Evolutionary conservation across 805 yeast genomes (phyloP).

Genomic region (Candida ficus): DNA sequence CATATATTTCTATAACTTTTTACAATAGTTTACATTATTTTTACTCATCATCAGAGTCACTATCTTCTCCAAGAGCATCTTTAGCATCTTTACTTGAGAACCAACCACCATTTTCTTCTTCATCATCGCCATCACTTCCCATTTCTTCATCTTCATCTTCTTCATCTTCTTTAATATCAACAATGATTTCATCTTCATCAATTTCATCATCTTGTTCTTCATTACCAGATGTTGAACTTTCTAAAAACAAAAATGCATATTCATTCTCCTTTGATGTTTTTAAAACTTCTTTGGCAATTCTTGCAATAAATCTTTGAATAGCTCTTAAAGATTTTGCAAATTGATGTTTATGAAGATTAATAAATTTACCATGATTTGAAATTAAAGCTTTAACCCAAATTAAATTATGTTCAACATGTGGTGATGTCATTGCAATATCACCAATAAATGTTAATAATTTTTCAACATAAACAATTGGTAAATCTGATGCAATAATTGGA

Average conservation of each 20-base stretch:
- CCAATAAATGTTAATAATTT: slow-evolving; percentile 68
- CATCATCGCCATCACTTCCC: slow-evolving; percentile 15
- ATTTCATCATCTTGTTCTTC: slow-evolving; percentile 11
- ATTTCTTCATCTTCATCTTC: slow-evolving; percentile 12
- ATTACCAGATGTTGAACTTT: slow-evolving; percentile 9
- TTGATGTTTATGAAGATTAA: slow-evolving; percentile 54
- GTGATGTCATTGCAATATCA: slow-evolving; percentile 58
- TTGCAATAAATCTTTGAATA: slow-evolving; percentile 67
- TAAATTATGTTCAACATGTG: slow-evolving; percentile 79
- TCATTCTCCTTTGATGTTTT: slow-evolving; percentile 47
- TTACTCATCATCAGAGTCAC: slow-evolving; percentile 7
- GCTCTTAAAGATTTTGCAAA: slow-evolving; percentile 63
- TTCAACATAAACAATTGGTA: slow-evolving; percentile 75
- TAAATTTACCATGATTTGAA: slow-evolving; percentile 71
- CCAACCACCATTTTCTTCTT: slow-evolving; percentile 25
- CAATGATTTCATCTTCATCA: slow-evolving; percentile 9
- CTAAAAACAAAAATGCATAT: slow-evolving; percentile 49
- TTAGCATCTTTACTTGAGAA: slow-evolving; percentile 17
- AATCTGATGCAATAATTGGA: slow-evolving; percentile 53
- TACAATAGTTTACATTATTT: neutral
- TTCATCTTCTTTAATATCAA: slow-evolving; percentile 5
- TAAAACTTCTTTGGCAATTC: slow-evolving; percentile 72
- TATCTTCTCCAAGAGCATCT: slow-evolving; percentile 3
- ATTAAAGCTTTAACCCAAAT: slow-evolving; percentile 74
- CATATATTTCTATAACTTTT: neutral